A percentile compares a stretch with the other conserved stretches of the same genome.
These are phyloP conservation scores for Neocatenulostroma microsporum DNA, from an alignment of 2,329 filamentous ascomycete species.

Conservation along the genomic window DNA sequence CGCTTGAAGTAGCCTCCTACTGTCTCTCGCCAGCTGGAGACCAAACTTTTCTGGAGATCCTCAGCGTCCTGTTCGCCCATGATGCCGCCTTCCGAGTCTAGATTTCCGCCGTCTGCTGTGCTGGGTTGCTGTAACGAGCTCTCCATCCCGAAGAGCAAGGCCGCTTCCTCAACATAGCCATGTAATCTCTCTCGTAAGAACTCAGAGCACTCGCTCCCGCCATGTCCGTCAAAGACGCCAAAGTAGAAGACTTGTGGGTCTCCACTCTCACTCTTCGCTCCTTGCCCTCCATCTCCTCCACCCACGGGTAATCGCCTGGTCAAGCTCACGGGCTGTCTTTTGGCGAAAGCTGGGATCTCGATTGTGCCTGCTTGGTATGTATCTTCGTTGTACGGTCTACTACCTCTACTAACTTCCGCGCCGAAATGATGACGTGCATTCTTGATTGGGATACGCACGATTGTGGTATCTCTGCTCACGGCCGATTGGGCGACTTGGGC, in stretches of 20 bases:
- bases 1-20: conserved; percentile 92
- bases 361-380: conserved; percentile 90
- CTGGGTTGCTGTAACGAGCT: conserved; percentile 57
- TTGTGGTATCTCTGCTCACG: conserved; percentile 68
- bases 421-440: conserved; percentile 97
- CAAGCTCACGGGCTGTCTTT: conserved; percentile 61
- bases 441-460: conserved; percentile 87
- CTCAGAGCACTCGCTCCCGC: conserved; percentile 77
- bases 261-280: conserved; percentile 69
- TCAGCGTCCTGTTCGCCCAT: conserved; percentile 54
- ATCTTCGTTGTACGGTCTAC: conserved; percentile 85
- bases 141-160: conserved; percentile 64
- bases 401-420: conserved; percentile 67
- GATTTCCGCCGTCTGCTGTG: conserved; percentile 27
- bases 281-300: conserved; percentile 30
- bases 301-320: conserved; percentile 30
- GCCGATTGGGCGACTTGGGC: conserved; percentile 32
- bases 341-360: conserved; percentile 86
- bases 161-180: conserved; percentile 77
- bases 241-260: conserved; percentile 98
- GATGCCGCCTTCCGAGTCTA: conserved; percentile 36
- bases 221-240: conserved; percentile 92
- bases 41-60: conserved; percentile 61
- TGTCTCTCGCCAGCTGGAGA: conserved; percentile 70
- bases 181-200: conserved; percentile 81